Conservation (phyloP, 176 grass and related monocot species). For the Microstegium vimineum region DNA sequence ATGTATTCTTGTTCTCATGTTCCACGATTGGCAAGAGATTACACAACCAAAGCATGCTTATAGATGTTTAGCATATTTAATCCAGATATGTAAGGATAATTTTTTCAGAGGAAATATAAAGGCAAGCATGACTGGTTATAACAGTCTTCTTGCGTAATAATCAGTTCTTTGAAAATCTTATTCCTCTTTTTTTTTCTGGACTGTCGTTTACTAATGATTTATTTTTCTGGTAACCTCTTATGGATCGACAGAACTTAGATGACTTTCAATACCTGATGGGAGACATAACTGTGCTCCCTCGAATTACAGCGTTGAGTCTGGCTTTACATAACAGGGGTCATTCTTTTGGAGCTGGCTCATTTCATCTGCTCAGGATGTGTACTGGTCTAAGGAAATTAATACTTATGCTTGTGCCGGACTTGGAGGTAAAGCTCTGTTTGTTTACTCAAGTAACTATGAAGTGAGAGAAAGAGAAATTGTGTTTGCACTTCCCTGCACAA, state of each 20-base stretch:
- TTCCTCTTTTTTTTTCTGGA: too few relatives aligned
- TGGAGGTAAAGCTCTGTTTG: not conserved
- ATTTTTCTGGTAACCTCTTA: not conserved
- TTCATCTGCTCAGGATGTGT: not conserved
- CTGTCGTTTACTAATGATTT: not conserved
- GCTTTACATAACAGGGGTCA: not conserved
- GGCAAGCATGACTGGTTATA: too few relatives aligned
- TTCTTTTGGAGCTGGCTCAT: not conserved
- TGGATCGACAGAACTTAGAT: not conserved
- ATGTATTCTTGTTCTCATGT: not conserved
- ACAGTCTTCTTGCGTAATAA: too few relatives aligned
- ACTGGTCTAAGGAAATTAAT: not conserved
- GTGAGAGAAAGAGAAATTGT: not conserved
- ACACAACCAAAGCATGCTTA: not conserved
- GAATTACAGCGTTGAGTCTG: not conserved
- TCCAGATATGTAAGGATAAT: not conserved
- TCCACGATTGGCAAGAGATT: not conserved
- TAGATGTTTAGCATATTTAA: not conserved
- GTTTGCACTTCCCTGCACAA: not conserved
- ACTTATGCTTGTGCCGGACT: not conserved
- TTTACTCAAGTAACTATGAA: not conserved
- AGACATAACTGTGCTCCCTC: constrained; percentile 24
- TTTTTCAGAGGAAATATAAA: not conserved
- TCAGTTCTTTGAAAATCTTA: too few relatives aligned
- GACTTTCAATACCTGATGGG: constrained; percentile 5